These are phyloP conservation scores for Dendrocalamus sinicus DNA, from an alignment of 176 grass and related monocot species.

Conservation along the genomic window DNA sequence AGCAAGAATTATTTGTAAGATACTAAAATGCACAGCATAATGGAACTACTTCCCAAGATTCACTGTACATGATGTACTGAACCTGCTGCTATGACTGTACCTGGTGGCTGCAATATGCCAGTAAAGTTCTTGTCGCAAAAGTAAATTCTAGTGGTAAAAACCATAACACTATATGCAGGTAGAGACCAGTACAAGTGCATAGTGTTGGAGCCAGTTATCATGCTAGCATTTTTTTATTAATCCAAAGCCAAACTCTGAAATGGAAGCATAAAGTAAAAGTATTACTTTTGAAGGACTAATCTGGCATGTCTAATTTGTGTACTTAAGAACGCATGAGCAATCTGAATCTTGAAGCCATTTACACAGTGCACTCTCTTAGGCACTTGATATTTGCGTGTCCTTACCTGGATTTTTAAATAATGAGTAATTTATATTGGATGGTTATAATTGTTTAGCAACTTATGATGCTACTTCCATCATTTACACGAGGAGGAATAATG, in stretches of 20 bases:
- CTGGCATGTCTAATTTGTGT: background rate
- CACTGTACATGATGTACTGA: background rate
- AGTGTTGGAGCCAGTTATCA: slow-evolving; percentile 5
- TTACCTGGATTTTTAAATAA: slow-evolving; percentile 1
- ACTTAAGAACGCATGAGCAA: background rate
- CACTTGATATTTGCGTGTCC: background rate
- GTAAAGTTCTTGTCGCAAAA: slow-evolving; percentile 10
- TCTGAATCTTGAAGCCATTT: background rate
- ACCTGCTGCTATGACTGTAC: background rate
- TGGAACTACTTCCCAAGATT: slow-evolving; percentile 20
- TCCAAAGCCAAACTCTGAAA: slow-evolving; percentile 12
- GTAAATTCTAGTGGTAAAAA: slow-evolving; percentile 23
- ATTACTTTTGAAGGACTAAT: background rate
- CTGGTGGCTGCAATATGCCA: background rate
- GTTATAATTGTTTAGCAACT: background rate
- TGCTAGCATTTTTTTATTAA: slow-evolving; percentile 1
- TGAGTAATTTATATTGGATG: background rate
- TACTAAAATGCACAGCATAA: background rate
- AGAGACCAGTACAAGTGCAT: background rate
- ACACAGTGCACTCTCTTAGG: background rate
- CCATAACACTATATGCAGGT: background rate
- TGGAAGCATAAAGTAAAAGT: background rate
- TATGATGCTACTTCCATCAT: background rate
- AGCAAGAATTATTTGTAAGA: background rate
- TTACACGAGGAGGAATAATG: background rate